Base-by-base conservation (phyloP, 805 yeast genomes). In the Candida michaelii region DNA sequence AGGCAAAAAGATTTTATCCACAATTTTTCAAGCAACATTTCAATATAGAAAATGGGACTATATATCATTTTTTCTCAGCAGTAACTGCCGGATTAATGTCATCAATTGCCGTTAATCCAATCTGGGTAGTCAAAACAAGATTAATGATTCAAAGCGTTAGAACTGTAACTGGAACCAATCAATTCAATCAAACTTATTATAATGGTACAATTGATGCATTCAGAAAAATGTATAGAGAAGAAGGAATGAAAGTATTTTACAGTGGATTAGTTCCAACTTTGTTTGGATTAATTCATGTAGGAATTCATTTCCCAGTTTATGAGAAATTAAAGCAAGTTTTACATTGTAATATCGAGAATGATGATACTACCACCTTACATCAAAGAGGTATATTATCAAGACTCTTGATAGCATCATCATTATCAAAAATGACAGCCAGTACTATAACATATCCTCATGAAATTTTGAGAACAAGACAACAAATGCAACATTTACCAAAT, bases 111-210 rank as follows among this genome's bases (percentile, higher is more conserved):
- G 91, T 96, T 0, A 93, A 93, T 60, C 99, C 99, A 9, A 87
- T 91, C 11, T 93, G 99, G 99, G 98, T 93, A 34, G 90, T 93
- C 23, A 93, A 93, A 60, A 93, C 99, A 1, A 71, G 99, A 55
- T 67, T 93, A 39, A 93, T 93, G 98, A 71, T 90, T 30, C 96
- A 87, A 56, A 82, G 83, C 41, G 77, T 74, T 23, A 60, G 65
- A 36, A 71, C 76, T 10, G 33, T 18, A 11, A 5, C 21, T 33
- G 66, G 73, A 5, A 62, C 67, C 12, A 65, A 69, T 50, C 46
- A 41, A 11, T 40, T 40, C 14, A 4, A 42, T 23, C 39, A 51
- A 15, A 58, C 65, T 6, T 73, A 77, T 56, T 89, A 93, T 59
- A 76, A 65, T 14, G 89, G 95, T 12, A 87, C 97, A 0, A 41